Conservation (phyloP, 139 green algal species). For the Pycnococcus provasolii region DNA sequence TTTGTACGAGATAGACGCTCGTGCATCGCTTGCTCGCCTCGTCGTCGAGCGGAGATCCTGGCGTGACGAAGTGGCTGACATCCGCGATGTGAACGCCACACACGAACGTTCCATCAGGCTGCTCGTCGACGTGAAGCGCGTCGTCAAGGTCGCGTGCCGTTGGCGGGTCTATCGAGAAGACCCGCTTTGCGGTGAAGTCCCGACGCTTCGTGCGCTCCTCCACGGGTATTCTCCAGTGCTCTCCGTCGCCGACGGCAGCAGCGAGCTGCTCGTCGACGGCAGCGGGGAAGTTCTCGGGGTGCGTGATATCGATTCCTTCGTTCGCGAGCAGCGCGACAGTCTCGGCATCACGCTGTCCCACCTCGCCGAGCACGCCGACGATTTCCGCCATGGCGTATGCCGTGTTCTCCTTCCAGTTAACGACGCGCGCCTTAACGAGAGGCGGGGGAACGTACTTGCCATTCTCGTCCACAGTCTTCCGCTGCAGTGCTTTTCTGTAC, state of each 20-base stretch:
- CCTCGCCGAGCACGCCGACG: not conserved
- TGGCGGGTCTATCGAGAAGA: slow-evolving; percentile 42
- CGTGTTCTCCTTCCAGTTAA: not conserved
- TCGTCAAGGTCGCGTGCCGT: slow-evolving; percentile 47
- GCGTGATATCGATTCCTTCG: not conserved
- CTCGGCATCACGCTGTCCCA: not conserved
- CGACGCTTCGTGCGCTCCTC: slow-evolving; percentile 47
- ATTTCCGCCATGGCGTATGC: slow-evolving; percentile 4
- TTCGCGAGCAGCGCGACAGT: not conserved
- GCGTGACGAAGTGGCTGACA: slow-evolving; percentile 41
- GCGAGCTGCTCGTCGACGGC: not conserved
- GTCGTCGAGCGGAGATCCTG: slow-evolving; percentile 59
- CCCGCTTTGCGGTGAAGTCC: slow-evolving; percentile 55
- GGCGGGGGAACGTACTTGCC: too few species aligned
- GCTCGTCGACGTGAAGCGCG: slow-evolving; percentile 29
- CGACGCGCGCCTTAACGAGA: not conserved
- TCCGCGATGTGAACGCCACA: slow-evolving; percentile 50
- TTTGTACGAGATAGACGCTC: slow-evolving; percentile 37
- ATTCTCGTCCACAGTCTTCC: too few species aligned
- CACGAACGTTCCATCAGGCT: slow-evolving; percentile 20
- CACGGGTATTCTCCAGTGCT: slow-evolving; percentile 54
- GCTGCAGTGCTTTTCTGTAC: too few species aligned
- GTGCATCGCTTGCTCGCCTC: slow-evolving; percentile 42
- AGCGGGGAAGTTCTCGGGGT: not conserved
- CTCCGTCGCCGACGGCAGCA: slow-evolving; percentile 5